Evolutionary conservation across 768 basidiomycete genomes (phyloP).

Genomic region (Tephrocybe sp.): DNA sequence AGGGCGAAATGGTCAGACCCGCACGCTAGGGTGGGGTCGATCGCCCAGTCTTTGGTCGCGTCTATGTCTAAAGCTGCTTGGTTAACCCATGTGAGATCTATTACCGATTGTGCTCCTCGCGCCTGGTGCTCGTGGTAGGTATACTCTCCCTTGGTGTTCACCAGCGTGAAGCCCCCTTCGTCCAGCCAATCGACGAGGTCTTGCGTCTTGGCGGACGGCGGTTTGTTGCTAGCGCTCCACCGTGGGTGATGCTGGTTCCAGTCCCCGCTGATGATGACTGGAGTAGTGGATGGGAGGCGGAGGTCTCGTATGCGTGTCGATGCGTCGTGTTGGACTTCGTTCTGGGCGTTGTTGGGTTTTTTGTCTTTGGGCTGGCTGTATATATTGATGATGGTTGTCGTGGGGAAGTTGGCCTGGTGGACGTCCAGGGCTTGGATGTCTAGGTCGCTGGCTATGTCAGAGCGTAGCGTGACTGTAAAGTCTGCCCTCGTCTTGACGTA

Average conservation of each 20-base stretch:
- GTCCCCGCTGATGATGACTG: constrained; percentile 1
- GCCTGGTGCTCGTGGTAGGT: background rate
- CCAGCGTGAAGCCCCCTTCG: background rate
- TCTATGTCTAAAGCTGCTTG: background rate
- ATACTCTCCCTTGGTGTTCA: background rate
- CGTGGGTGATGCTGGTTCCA: constrained; percentile 6
- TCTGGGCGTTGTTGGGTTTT: no score
- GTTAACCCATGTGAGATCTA: constrained; percentile 1
- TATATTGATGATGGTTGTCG: constrained; percentile 1
- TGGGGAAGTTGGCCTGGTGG: constrained; percentile 11
- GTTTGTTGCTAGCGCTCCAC: background rate
- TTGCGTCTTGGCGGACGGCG: background rate
- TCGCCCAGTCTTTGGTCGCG: no score
- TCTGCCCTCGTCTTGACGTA: constrained; percentile 16
- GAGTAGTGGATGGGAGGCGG: background rate
- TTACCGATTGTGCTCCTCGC: background rate
- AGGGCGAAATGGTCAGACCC: no score
- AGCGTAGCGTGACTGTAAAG: constrained; percentile 21
- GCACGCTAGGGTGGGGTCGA: no score
- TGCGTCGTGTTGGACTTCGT: background rate
- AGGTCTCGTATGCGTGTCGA: background rate
- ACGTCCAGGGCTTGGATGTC: constrained; percentile 25
- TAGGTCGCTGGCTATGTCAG: constrained; percentile 20
- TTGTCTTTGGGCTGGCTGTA: background rate
- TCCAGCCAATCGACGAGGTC: background rate